Base-by-base conservation (phyloP, 2,329 filamentous ascomycete species). In the Gliomastix tumulicola region DNA sequence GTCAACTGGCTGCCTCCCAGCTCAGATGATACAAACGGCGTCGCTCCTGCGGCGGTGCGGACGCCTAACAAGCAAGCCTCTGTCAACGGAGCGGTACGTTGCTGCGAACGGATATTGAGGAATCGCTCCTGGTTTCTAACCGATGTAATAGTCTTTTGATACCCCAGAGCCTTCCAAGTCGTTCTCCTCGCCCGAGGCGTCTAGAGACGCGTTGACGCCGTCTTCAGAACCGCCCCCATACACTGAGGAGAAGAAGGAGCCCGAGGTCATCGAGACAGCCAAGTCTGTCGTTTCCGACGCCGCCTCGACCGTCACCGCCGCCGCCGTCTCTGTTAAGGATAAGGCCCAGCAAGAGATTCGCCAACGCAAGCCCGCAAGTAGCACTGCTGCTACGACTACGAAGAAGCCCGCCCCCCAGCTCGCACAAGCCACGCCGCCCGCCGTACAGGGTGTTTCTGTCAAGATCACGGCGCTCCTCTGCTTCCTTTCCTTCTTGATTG, bases 401-500 rank as follows among this genome's bases (percentile, higher is more conserved):
- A 71, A 76, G 34, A 78, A 88, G 46, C 85, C 88, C 21, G 81
- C 88, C 55, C 79, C 79, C 20, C 78, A 81, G 43, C 84, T 94
- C 45, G 68, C 70, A 45, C 76, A 75, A 52, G 70, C 69, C 49
- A 68, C 66, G 43, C 70, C 66, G 55, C 71, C 64, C 57, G 80
- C 63, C 7, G 53, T 57, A 47, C 79, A 88, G 49, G 90, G 92
- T 17, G 90, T 98, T 4, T 82, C 92, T 1, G 78, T 98, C 34
- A 83, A 90, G 59, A 76, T 90, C 44, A 86, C 86, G 31, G 90
- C 92, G 17, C 69, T 79, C 17, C 68, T 98, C 30, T 96, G 89
- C 57, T 69, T 98, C 51, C 51, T 94, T 45, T 89, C 87, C 69
- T 98, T 98, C 68, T 64, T 98, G 55, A 75, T 97, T 49, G 92